A percentile compares a stretch with the other conserved stretches of the same genome.
These are phyloP conservation scores for Pichia sp. DNA, from an alignment of 1,139 yeast species.

Conservation along the genomic window DNA sequence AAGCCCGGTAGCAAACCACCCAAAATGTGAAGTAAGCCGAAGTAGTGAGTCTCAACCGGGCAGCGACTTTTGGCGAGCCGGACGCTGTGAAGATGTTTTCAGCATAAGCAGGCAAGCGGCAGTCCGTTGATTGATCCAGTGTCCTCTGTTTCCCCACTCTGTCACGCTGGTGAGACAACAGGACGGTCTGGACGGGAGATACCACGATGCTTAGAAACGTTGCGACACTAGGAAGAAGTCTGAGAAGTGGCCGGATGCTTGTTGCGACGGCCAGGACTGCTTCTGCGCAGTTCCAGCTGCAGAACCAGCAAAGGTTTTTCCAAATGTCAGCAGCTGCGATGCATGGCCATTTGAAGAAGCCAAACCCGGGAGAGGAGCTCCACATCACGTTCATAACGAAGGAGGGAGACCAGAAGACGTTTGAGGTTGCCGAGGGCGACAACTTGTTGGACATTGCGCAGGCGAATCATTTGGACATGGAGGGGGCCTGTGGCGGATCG, in stretches of 20 bases:
- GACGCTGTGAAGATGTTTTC: background rate
- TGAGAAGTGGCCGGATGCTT: background rate
- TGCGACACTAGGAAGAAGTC: constrained; percentile 1
- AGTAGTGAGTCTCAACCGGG: background rate
- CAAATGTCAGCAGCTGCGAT: constrained; percentile 16
- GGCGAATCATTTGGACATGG: constrained; percentile 90
- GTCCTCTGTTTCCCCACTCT: too few relatives aligned
- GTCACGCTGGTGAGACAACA: background rate
- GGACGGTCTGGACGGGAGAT: background rate
- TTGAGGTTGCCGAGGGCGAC: constrained; percentile 91
- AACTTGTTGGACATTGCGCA: constrained; percentile 91
- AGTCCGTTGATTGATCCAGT: too few relatives aligned
- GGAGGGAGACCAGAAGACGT: constrained; percentile 77
- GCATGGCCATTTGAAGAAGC: constrained; percentile 87
- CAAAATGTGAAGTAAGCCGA: background rate
- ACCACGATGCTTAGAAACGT: constrained; percentile 5
- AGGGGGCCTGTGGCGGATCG: constrained; percentile 97
- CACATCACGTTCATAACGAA: constrained; percentile 88
- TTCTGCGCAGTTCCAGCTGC: background rate
- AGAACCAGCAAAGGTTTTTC: constrained; percentile 13
- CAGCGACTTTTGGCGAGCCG: background rate
- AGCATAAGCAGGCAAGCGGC: background rate
- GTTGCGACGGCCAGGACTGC: background rate
- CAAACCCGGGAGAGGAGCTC: constrained; percentile 90
- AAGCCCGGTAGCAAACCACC: background rate